Conservation (phyloP, 495 filamentous ascomycete species). For the Penicillium chermesinum region DNA sequence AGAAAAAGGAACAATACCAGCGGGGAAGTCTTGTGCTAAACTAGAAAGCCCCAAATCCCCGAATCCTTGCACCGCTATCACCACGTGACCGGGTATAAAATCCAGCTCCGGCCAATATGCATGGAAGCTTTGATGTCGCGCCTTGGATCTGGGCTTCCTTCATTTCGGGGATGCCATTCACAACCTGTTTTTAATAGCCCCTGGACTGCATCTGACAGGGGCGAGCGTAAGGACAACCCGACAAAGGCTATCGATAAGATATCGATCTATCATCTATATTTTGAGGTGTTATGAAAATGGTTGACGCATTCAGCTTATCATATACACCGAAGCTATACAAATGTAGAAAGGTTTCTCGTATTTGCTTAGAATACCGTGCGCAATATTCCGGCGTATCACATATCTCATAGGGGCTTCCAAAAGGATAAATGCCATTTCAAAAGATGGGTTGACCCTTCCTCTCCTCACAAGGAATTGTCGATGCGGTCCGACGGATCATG, state of each 20-base stretch:
- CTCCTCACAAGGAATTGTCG: neutral
- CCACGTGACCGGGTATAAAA: conserved; percentile 6
- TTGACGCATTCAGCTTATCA: neutral
- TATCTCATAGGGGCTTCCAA: no score
- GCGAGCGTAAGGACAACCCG: no score
- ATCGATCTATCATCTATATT: neutral
- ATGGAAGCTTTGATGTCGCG: neutral
- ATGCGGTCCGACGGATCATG: conserved; percentile 1
- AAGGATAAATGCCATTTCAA: no score
- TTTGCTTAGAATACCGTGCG: neutral
- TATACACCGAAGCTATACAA: no score
- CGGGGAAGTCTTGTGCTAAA: neutral
- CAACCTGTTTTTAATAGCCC: no score
- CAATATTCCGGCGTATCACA: no score
- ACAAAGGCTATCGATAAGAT: neutral
- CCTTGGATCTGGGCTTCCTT: no score
- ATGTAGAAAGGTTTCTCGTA: neutral
- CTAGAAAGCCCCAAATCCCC: conserved; percentile 2
- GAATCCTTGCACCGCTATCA: conserved; percentile 6
- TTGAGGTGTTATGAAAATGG: neutral
- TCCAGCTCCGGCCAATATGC: neutral
- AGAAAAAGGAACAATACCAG: neutral
- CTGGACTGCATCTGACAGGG: no score
- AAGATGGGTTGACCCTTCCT: no score
- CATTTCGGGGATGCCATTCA: no score